phyloP scores from a whole-genome alignment of 306 rosid species.

The Cercis canadensis region DNA sequence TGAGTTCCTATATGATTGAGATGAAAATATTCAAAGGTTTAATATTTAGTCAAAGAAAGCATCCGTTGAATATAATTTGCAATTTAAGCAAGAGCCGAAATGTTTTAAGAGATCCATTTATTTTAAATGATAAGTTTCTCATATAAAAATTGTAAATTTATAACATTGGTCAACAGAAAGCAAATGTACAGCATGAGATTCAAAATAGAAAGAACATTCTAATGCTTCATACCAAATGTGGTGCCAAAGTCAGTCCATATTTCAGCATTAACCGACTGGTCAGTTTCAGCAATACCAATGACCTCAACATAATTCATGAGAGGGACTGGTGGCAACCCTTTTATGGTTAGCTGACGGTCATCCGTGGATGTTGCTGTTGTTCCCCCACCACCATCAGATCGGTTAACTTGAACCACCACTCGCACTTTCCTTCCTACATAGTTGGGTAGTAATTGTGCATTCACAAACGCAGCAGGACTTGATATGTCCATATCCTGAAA shows the following conservation, averaged over 20 bases:
- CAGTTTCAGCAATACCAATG: constrained; percentile 61
- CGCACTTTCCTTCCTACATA: constrained; percentile 61
- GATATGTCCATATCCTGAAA: constrained; percentile 57
- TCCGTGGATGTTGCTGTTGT: constrained; percentile 49
- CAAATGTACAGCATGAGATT: no score
- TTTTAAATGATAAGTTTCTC: background rate
- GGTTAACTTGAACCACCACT: constrained; percentile 55
- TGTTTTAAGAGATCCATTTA: background rate
- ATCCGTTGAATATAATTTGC: constrained; percentile 8
- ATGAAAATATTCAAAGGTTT: background rate
- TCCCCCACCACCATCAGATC: constrained; percentile 33
- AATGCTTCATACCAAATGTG: constrained; percentile 49
- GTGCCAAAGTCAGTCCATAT: constrained; percentile 59
- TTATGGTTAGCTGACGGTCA: constrained; percentile 41
- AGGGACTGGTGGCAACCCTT: constrained; percentile 55
- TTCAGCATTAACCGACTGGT: constrained; percentile 46
- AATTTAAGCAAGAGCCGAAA: background rate
- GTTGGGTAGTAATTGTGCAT: constrained; percentile 47
- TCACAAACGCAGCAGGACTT: constrained; percentile 59
- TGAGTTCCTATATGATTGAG: constrained; percentile 69
- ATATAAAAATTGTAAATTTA: background rate
- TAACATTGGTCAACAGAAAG: no score
- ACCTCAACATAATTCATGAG: constrained; percentile 51
- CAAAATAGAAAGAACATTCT: background rate
- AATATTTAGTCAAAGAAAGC: background rate